Percentiles rank a stretch among this genome's conserved stretches.
These are phyloP conservation scores for Castanopsis chinensis DNA, from an alignment of 306 rosid genomes.

Conservation along the genomic window DNA sequence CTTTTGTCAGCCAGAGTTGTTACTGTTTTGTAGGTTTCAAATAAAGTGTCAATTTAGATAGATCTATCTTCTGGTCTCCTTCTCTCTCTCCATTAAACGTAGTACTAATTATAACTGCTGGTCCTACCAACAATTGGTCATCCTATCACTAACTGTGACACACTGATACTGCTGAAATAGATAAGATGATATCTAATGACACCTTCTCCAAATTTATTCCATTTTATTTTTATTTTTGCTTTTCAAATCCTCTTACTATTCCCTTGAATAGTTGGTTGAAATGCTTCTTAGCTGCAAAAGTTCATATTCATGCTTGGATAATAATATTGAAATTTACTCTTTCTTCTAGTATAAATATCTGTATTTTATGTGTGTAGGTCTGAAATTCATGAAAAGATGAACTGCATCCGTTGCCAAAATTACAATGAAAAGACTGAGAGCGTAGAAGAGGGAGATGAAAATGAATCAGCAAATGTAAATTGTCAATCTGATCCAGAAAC, in stretches of 20 bases:
- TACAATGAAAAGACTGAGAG: conserved; percentile 31
- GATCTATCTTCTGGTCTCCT: conserved; percentile 10
- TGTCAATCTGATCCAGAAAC: conserved; percentile 48
- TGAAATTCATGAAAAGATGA: conserved; percentile 88
- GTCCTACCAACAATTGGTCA: neutral
- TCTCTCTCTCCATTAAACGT: conserved; percentile 1
- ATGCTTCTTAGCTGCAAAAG: neutral
- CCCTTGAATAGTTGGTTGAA: neutral
- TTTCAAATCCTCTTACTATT: neutral
- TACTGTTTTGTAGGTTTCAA: neutral
- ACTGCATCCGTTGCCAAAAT: conserved; percentile 75
- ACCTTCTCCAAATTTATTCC: neutral
- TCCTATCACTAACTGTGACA: neutral
- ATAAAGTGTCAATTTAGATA: neutral
- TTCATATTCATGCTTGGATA: neutral
- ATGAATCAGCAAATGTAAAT: conserved; percentile 19
- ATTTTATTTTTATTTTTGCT: neutral
- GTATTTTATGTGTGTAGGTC: conserved; percentile 50
- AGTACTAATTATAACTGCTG: neutral
- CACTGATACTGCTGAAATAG: neutral
- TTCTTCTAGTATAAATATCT: conserved; percentile 19
- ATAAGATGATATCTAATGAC: conserved; percentile 13
- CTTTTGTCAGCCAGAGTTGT: neutral
- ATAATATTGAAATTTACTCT: neutral
- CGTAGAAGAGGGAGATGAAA: conserved; percentile 26